Evolutionary conservation across 2,329 filamentous ascomycete genomes (phyloP).

Genomic region (Cadophora luteo-olivacea): DNA sequence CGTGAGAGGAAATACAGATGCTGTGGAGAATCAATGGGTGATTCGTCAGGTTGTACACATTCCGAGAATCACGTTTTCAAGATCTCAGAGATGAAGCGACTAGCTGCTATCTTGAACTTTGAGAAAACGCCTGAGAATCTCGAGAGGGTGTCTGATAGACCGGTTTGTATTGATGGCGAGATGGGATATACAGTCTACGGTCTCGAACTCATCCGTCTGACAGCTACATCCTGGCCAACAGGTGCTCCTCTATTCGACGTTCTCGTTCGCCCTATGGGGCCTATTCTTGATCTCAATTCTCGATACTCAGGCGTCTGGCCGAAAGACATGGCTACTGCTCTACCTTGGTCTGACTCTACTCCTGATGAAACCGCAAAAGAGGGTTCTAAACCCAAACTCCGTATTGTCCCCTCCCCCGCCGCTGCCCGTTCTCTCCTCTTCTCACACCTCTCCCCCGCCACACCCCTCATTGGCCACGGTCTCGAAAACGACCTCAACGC

Average conservation of each 20-base stretch:
- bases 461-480: conserved; percentile 89
- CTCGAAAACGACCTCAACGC: conserved; percentile 95
- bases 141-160: conserved; percentile 57
- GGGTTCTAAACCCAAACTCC: conserved; percentile 56
- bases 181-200: conserved; percentile 95
- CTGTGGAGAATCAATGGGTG: conserved; percentile 77
- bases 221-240: conserved; percentile 85
- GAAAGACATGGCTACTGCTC: conserved; percentile 75
- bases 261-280: conserved; percentile 82
- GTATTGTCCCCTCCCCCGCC: conserved; percentile 77
- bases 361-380: conserved; percentile 31
- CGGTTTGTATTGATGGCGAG: conserved; percentile 92
- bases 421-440: conserved; percentile 81
- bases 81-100: conserved; percentile 73
- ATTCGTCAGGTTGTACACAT: conserved; percentile 76
- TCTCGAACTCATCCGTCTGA: conserved; percentile 87
- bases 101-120: conserved; percentile 83
- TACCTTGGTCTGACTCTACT: conserved; percentile 54
- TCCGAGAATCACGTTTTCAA: conserved; percentile 86
- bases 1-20: conserved; percentile 74
- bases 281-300: conserved; percentile 89
- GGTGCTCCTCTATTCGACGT: conserved; percentile 81
- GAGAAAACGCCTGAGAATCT: conserved; percentile 74
- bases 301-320: conserved; percentile 87
- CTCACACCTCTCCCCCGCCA: conserved; percentile 74